Evolutionary conservation across 257 asterid genomes (phyloP).

Genomic region (Gentiana dahurica): DNA sequence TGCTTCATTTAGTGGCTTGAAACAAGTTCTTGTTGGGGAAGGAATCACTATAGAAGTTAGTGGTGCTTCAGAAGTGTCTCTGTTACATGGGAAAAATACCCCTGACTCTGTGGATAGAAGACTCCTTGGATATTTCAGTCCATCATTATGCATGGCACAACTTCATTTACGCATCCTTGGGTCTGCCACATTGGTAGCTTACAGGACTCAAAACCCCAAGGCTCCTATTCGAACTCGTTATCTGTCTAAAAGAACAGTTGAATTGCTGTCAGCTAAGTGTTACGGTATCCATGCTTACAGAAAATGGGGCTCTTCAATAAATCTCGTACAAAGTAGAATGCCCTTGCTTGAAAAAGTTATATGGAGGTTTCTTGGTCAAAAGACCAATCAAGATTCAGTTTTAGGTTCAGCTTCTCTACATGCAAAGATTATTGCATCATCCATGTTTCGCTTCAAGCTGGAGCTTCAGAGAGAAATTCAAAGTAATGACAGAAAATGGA

Average conservation of each 20-base stretch:
- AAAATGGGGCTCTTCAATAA: slow-evolving; percentile 21
- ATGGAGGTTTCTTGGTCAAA: slow-evolving; percentile 22
- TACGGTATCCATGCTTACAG: slow-evolving; percentile 22
- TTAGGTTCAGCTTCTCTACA: slow-evolving; percentile 28
- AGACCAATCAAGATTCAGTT: slow-evolving; percentile 11
- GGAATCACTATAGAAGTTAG: slow-evolving; percentile 65
- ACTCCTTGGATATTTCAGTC: slow-evolving; percentile 22
- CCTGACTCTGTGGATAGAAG: slow-evolving; percentile 21
- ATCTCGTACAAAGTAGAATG: slow-evolving; percentile 26
- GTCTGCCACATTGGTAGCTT: slow-evolving; percentile 53
- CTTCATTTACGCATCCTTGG: slow-evolving; percentile 45
- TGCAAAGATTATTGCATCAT: slow-evolving; percentile 35
- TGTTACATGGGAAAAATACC: slow-evolving; percentile 22
- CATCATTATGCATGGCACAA: slow-evolving; percentile 35
- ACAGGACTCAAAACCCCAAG: slow-evolving; percentile 35
- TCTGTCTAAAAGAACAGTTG: slow-evolving; percentile 27
- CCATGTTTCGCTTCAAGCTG: slow-evolving; percentile 55
- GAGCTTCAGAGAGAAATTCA: slow-evolving; percentile 50
- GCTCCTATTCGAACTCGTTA: slow-evolving; percentile 28
- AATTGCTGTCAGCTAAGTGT: slow-evolving; percentile 58
- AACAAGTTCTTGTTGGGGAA: slow-evolving; percentile 54
- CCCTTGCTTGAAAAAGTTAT: slow-evolving; percentile 34
- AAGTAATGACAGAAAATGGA: slow-evolving; percentile 55
- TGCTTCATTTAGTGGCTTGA: slow-evolving; percentile 43
- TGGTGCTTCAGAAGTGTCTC: slow-evolving; percentile 55